Evolutionary conservation across 768 basidiomycete genomes (phyloP), one percentile per base, ranked within the genome.

Genomic region (Filobasidium wieringae): DNA sequence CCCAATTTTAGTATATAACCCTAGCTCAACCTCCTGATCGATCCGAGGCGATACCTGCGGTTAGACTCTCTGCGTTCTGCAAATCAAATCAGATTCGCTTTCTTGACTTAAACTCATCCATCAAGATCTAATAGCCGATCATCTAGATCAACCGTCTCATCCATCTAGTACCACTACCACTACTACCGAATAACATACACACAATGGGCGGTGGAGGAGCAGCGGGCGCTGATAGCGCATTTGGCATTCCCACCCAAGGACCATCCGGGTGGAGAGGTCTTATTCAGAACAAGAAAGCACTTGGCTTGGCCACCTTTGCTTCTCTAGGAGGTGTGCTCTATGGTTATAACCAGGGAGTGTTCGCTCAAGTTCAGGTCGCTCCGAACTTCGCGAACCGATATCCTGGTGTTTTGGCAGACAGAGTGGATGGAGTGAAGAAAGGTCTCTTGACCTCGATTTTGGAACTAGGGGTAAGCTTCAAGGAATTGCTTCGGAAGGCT

Each of bases 261-360:
- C 27, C 54, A 9, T 31, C 54, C 5, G 59, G 59, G 19, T 59
- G 52, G 52, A 52, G 53, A 41, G 58, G 58, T 27, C 53, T 59
- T 17, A 32, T 64, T 41, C 32, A 61, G 55, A 88, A 88, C 68
- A 77, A 80, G 45, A 78, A 77, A 63, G 76, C 85, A 27, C 82
- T 87, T 57, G 76, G 79, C 27, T 81, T 86, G 53, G 81, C 86
- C 14, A 79, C 85, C 19, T 88, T 87, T 65, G 86, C 86, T 2
- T 86, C 85, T 14, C 76, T 87, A 22, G 87, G 87, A 68, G 85
- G 86, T 65, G 72, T 88, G 78, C 83, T 75, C 65, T 83, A 77
- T 53, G 67, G 63, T 27, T 72, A 86, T 58, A 68, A 64, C 55
- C 40, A 58, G 24, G 19, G 84, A 83, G 85, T 87, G 15, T 86